phyloP scores from a whole-genome alignment of 192 early-diverging fungal species.

The Coemansia sp. region DNA sequence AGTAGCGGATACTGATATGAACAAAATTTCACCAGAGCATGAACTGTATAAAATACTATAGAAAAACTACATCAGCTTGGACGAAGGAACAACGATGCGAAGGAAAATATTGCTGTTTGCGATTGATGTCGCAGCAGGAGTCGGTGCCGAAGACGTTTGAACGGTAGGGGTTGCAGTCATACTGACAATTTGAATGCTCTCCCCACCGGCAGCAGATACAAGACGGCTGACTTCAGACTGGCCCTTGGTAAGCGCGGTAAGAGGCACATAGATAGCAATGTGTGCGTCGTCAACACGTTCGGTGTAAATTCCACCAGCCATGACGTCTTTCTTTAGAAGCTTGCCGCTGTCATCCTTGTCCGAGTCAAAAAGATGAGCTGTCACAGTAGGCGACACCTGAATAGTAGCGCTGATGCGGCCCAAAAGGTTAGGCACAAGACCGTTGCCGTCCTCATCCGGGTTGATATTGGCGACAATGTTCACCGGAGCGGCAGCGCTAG shows the following conservation, averaged over 20 bases:
- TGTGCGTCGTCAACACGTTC: conserved; percentile 28
- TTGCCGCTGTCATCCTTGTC: too few relatives aligned
- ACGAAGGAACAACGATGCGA: conserved; percentile 31
- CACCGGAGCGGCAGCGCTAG: too few relatives aligned
- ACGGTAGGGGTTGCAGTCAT: conserved; percentile 26
- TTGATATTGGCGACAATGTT: conserved; percentile 17
- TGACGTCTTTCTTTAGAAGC: conserved; percentile 5
- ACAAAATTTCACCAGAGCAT: too few relatives aligned
- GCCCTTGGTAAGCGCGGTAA: conserved; percentile 27
- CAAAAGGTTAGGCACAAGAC: too few relatives aligned
- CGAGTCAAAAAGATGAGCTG: too few relatives aligned
- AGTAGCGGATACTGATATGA: too few relatives aligned
- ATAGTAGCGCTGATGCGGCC: too few relatives aligned
- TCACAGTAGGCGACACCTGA: too few relatives aligned
- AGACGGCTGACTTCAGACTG: conserved; percentile 24
- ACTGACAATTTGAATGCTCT: conserved; percentile 29
- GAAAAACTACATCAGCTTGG: conserved; percentile 10
- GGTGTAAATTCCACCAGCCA: conserved; percentile 25
- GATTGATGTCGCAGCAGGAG: conserved; percentile 16
- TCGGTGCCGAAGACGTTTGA: conserved; percentile 32
- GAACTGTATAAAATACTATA: background rate
- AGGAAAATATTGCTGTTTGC: conserved; percentile 27
- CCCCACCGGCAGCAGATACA: conserved; percentile 19
- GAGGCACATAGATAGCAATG: conserved; percentile 39
- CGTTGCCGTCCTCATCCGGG: conserved; percentile 29